Percentiles rank a stretch among this genome's conserved stretches.
These are phyloP conservation scores for Rhizopogon vinicolor DNA, from an alignment of 768 basidiomycete genomes.

Conservation along the genomic window DNA sequence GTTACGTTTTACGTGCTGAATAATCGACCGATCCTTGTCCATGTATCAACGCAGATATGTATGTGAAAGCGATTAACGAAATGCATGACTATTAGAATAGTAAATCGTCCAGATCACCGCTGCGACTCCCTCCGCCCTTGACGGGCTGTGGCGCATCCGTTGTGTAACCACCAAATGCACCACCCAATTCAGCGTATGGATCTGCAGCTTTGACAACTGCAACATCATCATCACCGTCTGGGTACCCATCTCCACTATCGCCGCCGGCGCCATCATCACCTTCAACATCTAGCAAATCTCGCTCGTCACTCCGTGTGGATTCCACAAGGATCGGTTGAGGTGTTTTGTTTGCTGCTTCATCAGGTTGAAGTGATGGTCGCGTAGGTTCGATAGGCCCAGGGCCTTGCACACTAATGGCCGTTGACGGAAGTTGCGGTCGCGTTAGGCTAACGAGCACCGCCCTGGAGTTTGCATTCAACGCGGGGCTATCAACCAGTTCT, in stretches of 20 bases:
- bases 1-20: background rate
- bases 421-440: conserved; percentile 43
- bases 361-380: conserved; percentile 18
- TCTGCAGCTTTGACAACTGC: conserved; percentile 36
- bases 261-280: conserved; percentile 16
- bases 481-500: conserved; percentile 82
- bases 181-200: conserved; percentile 81
- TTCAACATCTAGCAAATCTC: conserved; percentile 16
- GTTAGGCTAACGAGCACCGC: conserved; percentile 62
- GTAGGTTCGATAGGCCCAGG: conserved; percentile 40
- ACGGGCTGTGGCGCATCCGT: conserved; percentile 72
- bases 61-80: background rate
- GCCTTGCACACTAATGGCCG: conserved; percentile 48
- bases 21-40: conserved; percentile 1
- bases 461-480: conserved; percentile 78
- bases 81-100: conserved; percentile 41
- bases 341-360: conserved; percentile 21
- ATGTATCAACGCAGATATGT: background rate
- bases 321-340: conserved; percentile 28
- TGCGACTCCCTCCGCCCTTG: conserved; percentile 32
- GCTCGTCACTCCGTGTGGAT: conserved; percentile 9
- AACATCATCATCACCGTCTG: conserved; percentile 35
- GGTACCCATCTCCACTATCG: conserved; percentile 29
- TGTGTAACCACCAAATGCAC: conserved; percentile 69
- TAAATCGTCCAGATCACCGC: conserved; percentile 60